Evolutionary conservation across 2,329 filamentous ascomycete species (phyloP).

Genomic region (Penicillium sp.): DNA sequence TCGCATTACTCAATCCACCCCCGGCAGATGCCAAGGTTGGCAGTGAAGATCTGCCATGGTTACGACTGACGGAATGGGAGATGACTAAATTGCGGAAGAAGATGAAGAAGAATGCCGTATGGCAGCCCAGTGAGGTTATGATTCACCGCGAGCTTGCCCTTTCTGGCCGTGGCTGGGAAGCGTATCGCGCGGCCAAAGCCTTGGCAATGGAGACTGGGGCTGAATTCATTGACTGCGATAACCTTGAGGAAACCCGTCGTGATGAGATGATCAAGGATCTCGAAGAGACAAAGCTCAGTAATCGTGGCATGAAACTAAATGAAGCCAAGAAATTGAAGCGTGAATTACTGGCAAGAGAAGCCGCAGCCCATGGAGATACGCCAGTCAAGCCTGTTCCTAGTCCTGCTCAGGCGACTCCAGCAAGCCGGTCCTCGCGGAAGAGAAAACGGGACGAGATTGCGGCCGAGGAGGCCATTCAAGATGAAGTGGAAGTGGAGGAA

Average conservation of each 20-base stretch:
- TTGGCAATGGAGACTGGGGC: constrained; percentile 56
- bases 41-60: constrained; percentile 66
- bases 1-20: constrained; percentile 62
- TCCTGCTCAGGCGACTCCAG: constrained; percentile 25
- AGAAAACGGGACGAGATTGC: constrained; percentile 59
- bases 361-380: constrained; percentile 44
- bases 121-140: constrained; percentile 70
- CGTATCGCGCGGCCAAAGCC: constrained; percentile 54
- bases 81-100: constrained; percentile 69
- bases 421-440: constrained; percentile 47
- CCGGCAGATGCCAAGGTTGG: constrained; percentile 63
- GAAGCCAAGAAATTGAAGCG: constrained; percentile 66
- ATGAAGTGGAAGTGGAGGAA: background rate
- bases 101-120: constrained; percentile 74
- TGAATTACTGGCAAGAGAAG: constrained; percentile 54
- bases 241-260: constrained; percentile 45
- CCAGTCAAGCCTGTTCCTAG: constrained; percentile 7
- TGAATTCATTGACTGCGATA: constrained; percentile 62
- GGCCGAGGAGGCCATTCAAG: constrained; percentile 26
- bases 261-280: constrained; percentile 46
- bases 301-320: constrained; percentile 64
- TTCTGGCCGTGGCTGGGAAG: constrained; percentile 59
- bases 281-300: constrained; percentile 57
- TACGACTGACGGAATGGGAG: constrained; percentile 68
- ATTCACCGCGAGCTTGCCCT: constrained; percentile 66